Evolutionary conservation across 202 grass and related monocot genomes (phyloP), one percentile per base, ranked within the genome.

Genomic region (Zizania palustris): DNA sequence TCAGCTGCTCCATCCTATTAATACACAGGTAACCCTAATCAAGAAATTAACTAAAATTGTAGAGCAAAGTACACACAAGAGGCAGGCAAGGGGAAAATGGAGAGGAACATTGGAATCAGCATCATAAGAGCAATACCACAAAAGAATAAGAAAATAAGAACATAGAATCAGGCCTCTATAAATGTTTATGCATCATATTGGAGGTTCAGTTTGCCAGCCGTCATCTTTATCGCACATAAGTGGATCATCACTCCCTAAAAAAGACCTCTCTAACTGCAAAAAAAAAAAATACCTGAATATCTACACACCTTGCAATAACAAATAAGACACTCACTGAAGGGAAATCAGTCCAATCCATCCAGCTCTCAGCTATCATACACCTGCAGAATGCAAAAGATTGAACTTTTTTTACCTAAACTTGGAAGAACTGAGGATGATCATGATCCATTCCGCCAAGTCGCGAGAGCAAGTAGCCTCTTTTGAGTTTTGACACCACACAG

Each of bases 271-370:
- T 82, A 87, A 63, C 69, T 66, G 60, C 63, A 93, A 93, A 90
- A 85, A 80, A 93, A 93, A 90, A 85, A 80, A 85, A 80, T 77
- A 93, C 67, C 68, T 53, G 82, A 72, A 83, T 98, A 94, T 94
- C 85, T 94, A 98, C 91, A 94, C 76, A 86, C 80, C 89, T 86
- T 86, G 78, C 74, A 58, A 89, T 82, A 92, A 90, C 82, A 87
- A 90, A 81, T 84, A 66, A 81, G 51, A 78, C 64, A 80, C 69
- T 81, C 72, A 82, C 72, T 88, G 73, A 48, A 85, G 45, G 72
- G 51, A 3, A 18, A 57, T 20, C 58, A 38, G 75, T 79, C 18
- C 71, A 55, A 77, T 72, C 71, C 88, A 79, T 81, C 72, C 75
- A 87, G 77, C 78, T 90, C 80, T 88, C 79, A 72, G 70, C 61